phyloP scores from a whole-genome alignment of 2,329 filamentous ascomycete genomes.

The Alternaria burnsii region DNA sequence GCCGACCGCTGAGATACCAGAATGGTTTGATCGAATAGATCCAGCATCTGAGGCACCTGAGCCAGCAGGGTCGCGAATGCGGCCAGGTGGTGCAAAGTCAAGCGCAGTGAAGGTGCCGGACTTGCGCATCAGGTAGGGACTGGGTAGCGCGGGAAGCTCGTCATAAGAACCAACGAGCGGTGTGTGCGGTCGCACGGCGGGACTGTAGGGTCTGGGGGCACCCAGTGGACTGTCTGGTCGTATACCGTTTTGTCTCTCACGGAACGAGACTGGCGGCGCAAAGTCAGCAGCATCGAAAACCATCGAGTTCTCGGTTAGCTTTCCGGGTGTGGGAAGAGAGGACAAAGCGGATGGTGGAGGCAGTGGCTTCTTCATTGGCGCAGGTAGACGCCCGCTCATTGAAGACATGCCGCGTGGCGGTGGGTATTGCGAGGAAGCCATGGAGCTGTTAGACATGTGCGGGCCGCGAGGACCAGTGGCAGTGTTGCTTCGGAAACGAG shows the following conservation, averaged over 20 bases:
- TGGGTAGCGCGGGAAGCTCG: conserved; percentile 83
- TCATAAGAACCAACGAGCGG: conserved; percentile 86
- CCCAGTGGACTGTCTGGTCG: conserved; percentile 68
- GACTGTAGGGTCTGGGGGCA: conserved; percentile 72
- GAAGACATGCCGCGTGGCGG: conserved; percentile 54
- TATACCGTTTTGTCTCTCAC: conserved; percentile 73
- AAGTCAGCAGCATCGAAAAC: conserved; percentile 82
- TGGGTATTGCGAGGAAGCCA: conserved; percentile 56
- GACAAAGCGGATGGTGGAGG: conserved; percentile 78
- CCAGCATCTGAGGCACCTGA: conserved; percentile 55
- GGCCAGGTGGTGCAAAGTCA: conserved; percentile 81
- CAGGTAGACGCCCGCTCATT: conserved; percentile 48
- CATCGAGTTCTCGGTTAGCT: conserved; percentile 78
- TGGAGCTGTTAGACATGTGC: conserved; percentile 60
- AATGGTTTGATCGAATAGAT: conserved; percentile 72
- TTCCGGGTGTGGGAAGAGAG: conserved; percentile 83
- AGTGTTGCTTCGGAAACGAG: conserved; percentile 58
- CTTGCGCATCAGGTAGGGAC: conserved; percentile 81
- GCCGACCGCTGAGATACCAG: conserved; percentile 76
- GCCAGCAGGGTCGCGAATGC: conserved; percentile 64
- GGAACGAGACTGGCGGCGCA: conserved; percentile 72
- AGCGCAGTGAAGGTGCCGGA: conserved; percentile 80
- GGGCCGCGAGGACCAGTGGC: conserved; percentile 40
- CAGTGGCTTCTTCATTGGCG: conserved; percentile 63
- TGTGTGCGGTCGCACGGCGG: conserved; percentile 75